Conservation (phyloP, 352 stramenopile genomes). For the Phytophthora macrochlamydospora region DNA sequence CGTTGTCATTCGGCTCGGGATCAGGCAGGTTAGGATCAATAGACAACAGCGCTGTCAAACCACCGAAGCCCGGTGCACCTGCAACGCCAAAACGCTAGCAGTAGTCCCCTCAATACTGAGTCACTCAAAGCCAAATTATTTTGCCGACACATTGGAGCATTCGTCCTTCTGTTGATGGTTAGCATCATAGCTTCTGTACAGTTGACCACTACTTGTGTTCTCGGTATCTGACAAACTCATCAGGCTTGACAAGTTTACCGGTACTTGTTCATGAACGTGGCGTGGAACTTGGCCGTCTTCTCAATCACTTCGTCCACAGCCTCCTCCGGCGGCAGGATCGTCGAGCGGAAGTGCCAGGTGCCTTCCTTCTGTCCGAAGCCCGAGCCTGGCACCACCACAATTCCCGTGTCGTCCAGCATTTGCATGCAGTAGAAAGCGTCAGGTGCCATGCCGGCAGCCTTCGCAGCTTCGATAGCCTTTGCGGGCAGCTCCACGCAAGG, state of each 20-base stretch:
- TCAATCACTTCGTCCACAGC: constrained; percentile 95
- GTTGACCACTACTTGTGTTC: constrained; percentile 1
- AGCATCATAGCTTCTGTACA: constrained; percentile 2
- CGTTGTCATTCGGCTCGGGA: constrained; percentile 19
- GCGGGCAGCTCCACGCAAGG: constrained; percentile 92
- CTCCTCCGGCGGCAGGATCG: constrained; percentile 97
- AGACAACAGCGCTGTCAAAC: constrained; percentile 25
- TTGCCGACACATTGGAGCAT: not conserved
- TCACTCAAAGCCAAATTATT: not conserved
- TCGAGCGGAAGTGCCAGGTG: constrained; percentile 98
- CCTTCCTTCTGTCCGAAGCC: constrained; percentile 97
- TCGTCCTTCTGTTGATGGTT: not conserved
- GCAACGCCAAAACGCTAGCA: constrained; percentile 28
- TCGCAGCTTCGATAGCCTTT: constrained; percentile 86
- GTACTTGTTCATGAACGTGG: constrained; percentile 95
- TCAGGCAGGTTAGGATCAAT: constrained; percentile 42
- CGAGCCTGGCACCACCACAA: constrained; percentile 97
- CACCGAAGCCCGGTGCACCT: constrained; percentile 25
- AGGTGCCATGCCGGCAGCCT: constrained; percentile 74
- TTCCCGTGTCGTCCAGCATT: constrained; percentile 96
- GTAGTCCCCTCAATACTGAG: not conserved
- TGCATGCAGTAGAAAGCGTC: constrained; percentile 98
- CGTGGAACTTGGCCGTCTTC: constrained; percentile 95
- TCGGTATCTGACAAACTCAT: constrained; percentile 2
- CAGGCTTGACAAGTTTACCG: constrained; percentile 36